Evolutionary conservation across 1,284 basidiomycete species (phyloP), one percentile per base, ranked within the genome.

Genomic region (Polyporus tsugae): DNA sequence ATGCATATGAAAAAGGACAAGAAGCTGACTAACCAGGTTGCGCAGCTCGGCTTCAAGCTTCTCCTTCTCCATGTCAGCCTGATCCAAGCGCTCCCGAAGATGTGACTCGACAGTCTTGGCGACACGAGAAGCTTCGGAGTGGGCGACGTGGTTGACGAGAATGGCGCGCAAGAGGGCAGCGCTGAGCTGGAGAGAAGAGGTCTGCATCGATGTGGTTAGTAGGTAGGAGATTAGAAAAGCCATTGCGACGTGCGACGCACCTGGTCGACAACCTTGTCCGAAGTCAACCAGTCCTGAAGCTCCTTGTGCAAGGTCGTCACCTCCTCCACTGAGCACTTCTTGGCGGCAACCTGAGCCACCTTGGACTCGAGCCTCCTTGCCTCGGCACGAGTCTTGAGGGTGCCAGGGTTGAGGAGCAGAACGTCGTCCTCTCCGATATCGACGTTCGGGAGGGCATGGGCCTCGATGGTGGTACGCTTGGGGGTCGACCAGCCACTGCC

Each of bases 241-340:
- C 58, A 52, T 42, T 49, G 58, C 63, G 46, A 74, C 79, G 73
- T 57, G 55, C 63, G 49, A 75, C 80, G 73, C 76, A 91, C 91
- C 81, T 89, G 86, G 69, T 89, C 88, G 72, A 88, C 86, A 65
- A 78, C 75, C 78, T 87, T 87, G 75, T 90, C 87, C 66, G 84
- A 82, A 62, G 82, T 82, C 66, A 94, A 79, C 90, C 90, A 94
- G 68, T 87, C 86, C 77, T 91, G 85, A 69, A 94, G 84, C 81
- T 93, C 92, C 75, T 87, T 86, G 79, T 92, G 91, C 72, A 94
- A 85, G 67, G 84, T 82, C 62, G 88, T 86, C 59, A 94, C 90
- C 82, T 94, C 92, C 79, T 94, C 92, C 68, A 94, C 91, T 36
- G 91, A 92, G 81, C 91, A 93, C 84, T 92, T 93, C 87, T 91